Percentiles rank a stretch among this genome's conserved stretches.
These are phyloP conservation scores for Macaranga tanarius DNA, from an alignment of 441 rosid genomes.

Conservation along the genomic window DNA sequence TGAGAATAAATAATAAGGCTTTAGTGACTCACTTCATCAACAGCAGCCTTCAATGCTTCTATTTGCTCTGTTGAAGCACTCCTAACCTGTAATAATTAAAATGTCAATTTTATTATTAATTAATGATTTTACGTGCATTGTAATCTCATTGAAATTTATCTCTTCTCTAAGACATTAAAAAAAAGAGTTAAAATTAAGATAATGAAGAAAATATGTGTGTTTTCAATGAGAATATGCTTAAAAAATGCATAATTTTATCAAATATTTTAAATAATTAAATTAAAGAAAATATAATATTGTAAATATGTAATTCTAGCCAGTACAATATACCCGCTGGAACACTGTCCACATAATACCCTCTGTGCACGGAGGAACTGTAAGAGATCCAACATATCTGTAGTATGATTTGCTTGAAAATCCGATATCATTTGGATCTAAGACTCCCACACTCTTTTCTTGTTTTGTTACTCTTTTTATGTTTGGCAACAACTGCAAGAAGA, in stretches of 20 bases:
- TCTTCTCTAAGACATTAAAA: too few species aligned
- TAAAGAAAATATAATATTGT: too few species aligned
- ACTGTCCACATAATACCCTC: constrained; percentile 71
- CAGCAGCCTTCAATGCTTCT: constrained; percentile 39
- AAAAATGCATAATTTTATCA: too few species aligned
- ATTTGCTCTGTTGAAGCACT: constrained; percentile 59
- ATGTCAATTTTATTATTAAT: too few species aligned
- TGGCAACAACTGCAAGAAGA: constrained; percentile 36
- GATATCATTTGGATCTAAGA: constrained; percentile 44
- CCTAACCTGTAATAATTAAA: constrained; percentile 38
- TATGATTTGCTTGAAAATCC: constrained; percentile 45
- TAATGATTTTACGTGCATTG: too few species aligned
- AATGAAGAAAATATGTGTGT: neutral
- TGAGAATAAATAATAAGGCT: too few species aligned
- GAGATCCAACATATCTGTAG: constrained; percentile 68
- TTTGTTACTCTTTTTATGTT: constrained; percentile 35
- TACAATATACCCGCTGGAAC: constrained; percentile 32
- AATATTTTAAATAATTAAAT: too few species aligned
- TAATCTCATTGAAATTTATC: too few species aligned
- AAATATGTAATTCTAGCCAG: too few species aligned
- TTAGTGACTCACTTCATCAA: constrained; percentile 62
- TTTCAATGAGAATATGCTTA: neutral
- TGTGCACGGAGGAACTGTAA: constrained; percentile 67
- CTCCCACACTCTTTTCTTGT: constrained; percentile 41
- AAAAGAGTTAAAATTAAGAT: neutral